Conservation (phyloP, 352 stramenopile genomes). For the Pythium brassicae region DNA sequence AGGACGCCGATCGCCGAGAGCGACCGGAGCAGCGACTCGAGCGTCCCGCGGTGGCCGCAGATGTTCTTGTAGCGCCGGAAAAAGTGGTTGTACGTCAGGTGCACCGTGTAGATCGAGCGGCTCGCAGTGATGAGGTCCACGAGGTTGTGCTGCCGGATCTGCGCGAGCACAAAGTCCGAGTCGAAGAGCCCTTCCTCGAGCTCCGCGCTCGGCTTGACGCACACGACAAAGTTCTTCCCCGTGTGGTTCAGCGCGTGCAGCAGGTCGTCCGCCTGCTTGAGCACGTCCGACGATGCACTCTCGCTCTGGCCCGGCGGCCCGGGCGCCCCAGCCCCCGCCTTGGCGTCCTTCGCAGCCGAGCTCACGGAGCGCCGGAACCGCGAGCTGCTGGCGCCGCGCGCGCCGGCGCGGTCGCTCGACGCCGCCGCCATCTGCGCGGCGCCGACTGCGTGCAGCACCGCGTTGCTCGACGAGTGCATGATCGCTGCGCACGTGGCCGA, state of each 20-base stretch:
- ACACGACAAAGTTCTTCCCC: constrained; percentile 80
- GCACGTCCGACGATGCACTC: constrained; percentile 50
- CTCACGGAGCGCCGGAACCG: constrained; percentile 44
- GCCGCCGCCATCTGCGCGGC: constrained; percentile 58
- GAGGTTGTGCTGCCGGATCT: constrained; percentile 63
- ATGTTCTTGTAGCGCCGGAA: constrained; percentile 81
- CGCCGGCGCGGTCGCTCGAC: constrained; percentile 23
- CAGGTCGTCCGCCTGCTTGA: constrained; percentile 62
- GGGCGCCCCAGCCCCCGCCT: constrained; percentile 1
- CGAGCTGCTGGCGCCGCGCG: constrained; percentile 8
- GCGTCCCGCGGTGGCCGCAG: constrained; percentile 66
- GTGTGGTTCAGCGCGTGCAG: constrained; percentile 68
- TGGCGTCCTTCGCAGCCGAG: constrained; percentile 31
- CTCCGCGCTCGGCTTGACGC: constrained; percentile 68
- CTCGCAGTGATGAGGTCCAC: constrained; percentile 75
- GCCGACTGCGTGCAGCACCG: constrained; percentile 62
- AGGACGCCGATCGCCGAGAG: constrained; percentile 78
- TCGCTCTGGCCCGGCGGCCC: constrained; percentile 15
- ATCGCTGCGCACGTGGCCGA: constrained; percentile 78
- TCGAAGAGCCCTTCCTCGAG: constrained; percentile 65
- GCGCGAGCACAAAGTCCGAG: constrained; percentile 63
- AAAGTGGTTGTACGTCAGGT: constrained; percentile 76
- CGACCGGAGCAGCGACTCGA: constrained; percentile 68
- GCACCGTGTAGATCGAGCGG: constrained; percentile 67
- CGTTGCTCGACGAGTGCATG: constrained; percentile 83